Percentiles rank a stretch among this genome's conserved stretches.
These are phyloP conservation scores for Pythium chondricola DNA, from an alignment of 352 stramenopile genomes.

Conservation along the genomic window DNA sequence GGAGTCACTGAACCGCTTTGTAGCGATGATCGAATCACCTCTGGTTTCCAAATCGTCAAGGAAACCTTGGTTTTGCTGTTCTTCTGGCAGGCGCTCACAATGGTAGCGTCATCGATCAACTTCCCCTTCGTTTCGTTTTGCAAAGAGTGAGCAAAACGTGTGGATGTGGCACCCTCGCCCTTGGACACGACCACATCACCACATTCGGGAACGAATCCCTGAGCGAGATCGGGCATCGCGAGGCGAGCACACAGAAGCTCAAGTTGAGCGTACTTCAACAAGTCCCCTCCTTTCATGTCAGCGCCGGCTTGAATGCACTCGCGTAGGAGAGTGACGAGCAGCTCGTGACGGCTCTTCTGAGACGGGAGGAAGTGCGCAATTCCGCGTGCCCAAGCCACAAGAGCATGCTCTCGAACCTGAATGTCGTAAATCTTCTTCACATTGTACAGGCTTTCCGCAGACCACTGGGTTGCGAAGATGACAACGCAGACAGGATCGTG, in stretches of 20 bases:
- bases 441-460: constrained; percentile 30
- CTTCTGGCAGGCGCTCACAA: constrained; percentile 59
- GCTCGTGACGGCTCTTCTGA: constrained; percentile 50
- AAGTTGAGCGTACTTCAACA: constrained; percentile 67
- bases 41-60: constrained; percentile 48
- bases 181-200: constrained; percentile 46
- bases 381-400: constrained; percentile 57
- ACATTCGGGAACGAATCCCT: constrained; percentile 67
- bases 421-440: constrained; percentile 40
- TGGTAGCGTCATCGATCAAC: constrained; percentile 50
- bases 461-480: constrained; percentile 34
- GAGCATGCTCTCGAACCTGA: constrained; percentile 63
- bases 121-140: no score
- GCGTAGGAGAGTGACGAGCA: constrained; percentile 45
- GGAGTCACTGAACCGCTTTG: constrained; percentile 51
- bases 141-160: no score
- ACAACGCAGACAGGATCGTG: constrained; percentile 35
- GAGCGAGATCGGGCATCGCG: constrained; percentile 62
- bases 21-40: constrained; percentile 63
- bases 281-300: constrained; percentile 22
- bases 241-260: constrained; percentile 78
- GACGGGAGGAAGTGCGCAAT: constrained; percentile 72
- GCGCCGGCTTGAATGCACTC: constrained; percentile 42
- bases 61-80: constrained; percentile 34
- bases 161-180: background rate